These are phyloP conservation scores for Saccharomycodes ludwigii DNA, from an alignment of 805 yeast genomes.

Conservation along the genomic window DNA sequence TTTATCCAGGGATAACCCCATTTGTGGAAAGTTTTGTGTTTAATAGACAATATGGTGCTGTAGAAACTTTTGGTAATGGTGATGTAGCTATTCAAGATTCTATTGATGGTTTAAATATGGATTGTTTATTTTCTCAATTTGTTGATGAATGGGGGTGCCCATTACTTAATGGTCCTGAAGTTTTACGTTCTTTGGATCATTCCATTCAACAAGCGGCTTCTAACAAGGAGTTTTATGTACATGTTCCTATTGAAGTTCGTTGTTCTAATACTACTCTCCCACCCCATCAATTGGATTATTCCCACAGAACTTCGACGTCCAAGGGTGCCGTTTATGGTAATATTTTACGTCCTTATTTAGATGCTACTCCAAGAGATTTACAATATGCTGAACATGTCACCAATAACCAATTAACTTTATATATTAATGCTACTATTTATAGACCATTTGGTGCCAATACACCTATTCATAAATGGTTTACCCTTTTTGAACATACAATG, in stretches of 20 bases:
- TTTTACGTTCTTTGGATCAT: constrained; percentile 49
- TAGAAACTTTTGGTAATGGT: constrained; percentile 50
- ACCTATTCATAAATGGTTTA: constrained; percentile 70
- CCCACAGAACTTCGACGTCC: constrained; percentile 36
- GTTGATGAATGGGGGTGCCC: constrained; percentile 99
- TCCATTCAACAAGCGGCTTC: constrained; percentile 49
- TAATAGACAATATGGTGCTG: constrained; percentile 67
- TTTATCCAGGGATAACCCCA: constrained; percentile 72
- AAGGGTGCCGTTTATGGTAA: constrained; percentile 83
- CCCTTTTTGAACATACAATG: constrained; percentile 68
- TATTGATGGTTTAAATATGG: constrained; percentile 86
- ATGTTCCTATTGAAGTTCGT: constrained; percentile 91
- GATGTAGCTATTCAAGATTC: constrained; percentile 64
- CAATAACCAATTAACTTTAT: constrained; percentile 70
- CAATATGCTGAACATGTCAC: constrained; percentile 38
- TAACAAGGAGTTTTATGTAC: constrained; percentile 63
- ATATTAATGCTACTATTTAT: constrained; percentile 89
- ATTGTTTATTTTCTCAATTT: constrained; percentile 85
- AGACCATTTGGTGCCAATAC: constrained; percentile 79
- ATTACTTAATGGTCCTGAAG: constrained; percentile 60
- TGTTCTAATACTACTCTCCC: constrained; percentile 70
- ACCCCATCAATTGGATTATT: constrained; percentile 32
- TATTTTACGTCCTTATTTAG: constrained; percentile 67
- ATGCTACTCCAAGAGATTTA: constrained; percentile 55
- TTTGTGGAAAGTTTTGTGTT: constrained; percentile 76